Conservation (phyloP, 2,329 filamentous ascomycete genomes). For the Colletotrichum filicis region DNA sequence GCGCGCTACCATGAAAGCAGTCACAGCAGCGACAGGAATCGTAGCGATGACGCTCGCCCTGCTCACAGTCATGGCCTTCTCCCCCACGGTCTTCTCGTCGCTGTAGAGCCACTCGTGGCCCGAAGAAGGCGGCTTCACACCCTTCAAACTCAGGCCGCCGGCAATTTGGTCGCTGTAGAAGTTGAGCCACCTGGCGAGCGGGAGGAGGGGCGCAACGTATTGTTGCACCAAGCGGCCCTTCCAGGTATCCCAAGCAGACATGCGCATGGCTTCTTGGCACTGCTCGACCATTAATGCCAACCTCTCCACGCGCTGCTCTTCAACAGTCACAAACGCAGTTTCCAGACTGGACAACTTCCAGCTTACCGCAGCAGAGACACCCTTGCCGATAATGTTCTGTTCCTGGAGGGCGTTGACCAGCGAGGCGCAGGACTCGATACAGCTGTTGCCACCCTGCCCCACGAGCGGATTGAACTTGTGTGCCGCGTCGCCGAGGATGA, state of each 20-base stretch:
- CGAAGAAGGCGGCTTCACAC: neutral
- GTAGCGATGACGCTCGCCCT: neutral
- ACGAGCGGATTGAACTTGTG: constrained; percentile 48
- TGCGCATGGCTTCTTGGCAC: constrained; percentile 29
- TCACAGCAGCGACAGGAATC: constrained; percentile 15
- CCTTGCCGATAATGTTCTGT: neutral
- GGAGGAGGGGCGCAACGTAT: constrained; percentile 11
- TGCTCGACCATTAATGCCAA: constrained; percentile 16
- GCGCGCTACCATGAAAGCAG: constrained; percentile 10
- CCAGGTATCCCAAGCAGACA: constrained; percentile 20
- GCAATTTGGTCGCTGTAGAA: constrained; percentile 21
- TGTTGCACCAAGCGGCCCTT: constrained; percentile 13
- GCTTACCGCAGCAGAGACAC: neutral
- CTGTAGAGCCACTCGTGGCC: constrained; percentile 24
- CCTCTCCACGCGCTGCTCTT: constrained; percentile 13
- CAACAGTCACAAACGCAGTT: constrained; percentile 12
- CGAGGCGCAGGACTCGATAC: constrained; percentile 41
- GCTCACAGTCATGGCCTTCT: neutral
- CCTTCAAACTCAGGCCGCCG: constrained; percentile 1
- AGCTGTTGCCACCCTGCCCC: constrained; percentile 43
- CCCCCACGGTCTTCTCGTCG: constrained; percentile 16
- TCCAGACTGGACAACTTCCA: neutral
- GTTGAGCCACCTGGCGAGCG: constrained; percentile 13
- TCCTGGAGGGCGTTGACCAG: constrained; percentile 39
- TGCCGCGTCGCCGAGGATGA: constrained; percentile 46